Conservation (phyloP, 768 basidiomycete species). For the Mycena rebaudengoi region DNA sequence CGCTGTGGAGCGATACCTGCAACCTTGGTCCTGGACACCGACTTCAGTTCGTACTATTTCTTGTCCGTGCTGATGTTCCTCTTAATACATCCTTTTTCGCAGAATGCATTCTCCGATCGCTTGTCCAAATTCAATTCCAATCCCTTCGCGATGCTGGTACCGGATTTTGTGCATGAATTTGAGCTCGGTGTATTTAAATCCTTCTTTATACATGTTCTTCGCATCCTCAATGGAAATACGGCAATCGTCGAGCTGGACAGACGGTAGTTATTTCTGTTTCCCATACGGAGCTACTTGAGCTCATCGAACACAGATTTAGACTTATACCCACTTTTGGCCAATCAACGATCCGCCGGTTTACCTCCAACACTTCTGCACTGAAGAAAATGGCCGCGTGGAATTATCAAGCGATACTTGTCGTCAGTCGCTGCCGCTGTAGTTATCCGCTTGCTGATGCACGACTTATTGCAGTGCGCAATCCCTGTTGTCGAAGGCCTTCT, state of each 20-base stretch:
- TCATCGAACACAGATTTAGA: neutral
- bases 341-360: slow-evolving; percentile 31
- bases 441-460: neutral
- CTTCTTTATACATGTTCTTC: slow-evolving; percentile 46
- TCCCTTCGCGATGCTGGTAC: slow-evolving; percentile 35
- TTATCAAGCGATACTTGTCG: slow-evolving; percentile 35
- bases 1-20: slow-evolving; percentile 28
- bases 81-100: neutral
- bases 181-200: slow-evolving; percentile 50
- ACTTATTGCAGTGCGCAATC: slow-evolving; percentile 40
- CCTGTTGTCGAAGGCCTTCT: slow-evolving; percentile 49
- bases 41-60: slow-evolving; percentile 37
- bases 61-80: neutral
- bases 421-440: neutral
- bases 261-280: slow-evolving; percentile 31
- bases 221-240: slow-evolving; percentile 33
- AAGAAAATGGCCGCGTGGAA: slow-evolving; percentile 33
- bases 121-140: slow-evolving; percentile 32
- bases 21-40: slow-evolving; percentile 31
- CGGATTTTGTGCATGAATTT: slow-evolving; percentile 51
- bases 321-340: slow-evolving; percentile 36
- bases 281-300: neutral
- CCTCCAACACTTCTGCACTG: slow-evolving; percentile 27
- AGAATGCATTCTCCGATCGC: slow-evolving; percentile 45
- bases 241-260: slow-evolving; percentile 32